Evolutionary conservation across 208 protist species (phyloP).

Genomic region (Leishmania tropica): DNA sequence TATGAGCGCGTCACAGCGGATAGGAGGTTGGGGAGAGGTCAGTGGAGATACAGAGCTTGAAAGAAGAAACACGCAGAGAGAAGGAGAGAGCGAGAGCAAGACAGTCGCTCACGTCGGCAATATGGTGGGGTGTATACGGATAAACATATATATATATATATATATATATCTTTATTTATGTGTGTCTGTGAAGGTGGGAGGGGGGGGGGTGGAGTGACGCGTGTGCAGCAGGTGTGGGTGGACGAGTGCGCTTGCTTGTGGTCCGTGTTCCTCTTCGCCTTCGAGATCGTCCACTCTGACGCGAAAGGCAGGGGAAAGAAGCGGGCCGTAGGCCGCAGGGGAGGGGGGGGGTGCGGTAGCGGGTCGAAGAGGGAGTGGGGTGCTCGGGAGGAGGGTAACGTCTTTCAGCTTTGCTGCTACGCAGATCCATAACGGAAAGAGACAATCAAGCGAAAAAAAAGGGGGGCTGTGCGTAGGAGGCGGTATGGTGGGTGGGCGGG

Average conservation of each 20-base stretch:
- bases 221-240: not conserved
- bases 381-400: not conserved
- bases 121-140: not conserved
- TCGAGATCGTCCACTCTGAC: not conserved
- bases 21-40: not conserved
- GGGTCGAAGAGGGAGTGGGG: not conserved
- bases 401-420: not conserved
- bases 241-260: not conserved
- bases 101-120: not conserved
- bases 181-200: not conserved
- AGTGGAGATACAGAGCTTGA: not conserved
- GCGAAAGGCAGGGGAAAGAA: not conserved
- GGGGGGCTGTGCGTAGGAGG: not conserved
- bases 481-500: not conserved
- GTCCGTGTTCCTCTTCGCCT: not conserved
- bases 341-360: not conserved
- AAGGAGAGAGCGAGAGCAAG: constrained; percentile 15
- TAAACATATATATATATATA: not conserved
- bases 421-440: not conserved
- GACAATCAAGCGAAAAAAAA: not conserved
- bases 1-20: not conserved
- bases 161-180: not conserved
- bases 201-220: not conserved
- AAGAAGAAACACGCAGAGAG: not conserved
- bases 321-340: not conserved